Conservation (phyloP, 1,139 yeast species). For the Meyerozyma sp. region DNA sequence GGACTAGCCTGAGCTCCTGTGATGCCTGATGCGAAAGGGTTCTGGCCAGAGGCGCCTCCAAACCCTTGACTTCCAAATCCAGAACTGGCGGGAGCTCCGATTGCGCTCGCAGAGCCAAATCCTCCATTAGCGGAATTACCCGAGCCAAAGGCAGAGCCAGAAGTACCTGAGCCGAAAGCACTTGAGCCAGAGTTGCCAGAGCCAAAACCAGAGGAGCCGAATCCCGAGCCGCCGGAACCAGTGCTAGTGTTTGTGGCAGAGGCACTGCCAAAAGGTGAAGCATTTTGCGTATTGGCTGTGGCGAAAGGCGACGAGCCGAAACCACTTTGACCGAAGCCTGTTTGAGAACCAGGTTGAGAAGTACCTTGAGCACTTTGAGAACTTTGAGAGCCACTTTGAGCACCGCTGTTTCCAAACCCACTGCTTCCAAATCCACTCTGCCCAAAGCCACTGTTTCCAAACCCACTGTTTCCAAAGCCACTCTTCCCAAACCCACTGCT, state of each 20-base stretch:
- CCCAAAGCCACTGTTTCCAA: slow-evolving; percentile 2
- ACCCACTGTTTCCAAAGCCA: neutral
- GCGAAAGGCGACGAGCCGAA: neutral
- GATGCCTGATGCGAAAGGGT: slow-evolving; percentile 3
- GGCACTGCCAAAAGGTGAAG: neutral
- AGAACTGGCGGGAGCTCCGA: neutral
- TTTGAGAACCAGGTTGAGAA: slow-evolving; percentile 2
- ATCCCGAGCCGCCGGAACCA: neutral
- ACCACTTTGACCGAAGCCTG: slow-evolving; percentile 4
- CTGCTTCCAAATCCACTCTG: slow-evolving; percentile 4
- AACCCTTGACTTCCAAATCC: slow-evolving; percentile 3
- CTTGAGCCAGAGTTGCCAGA: slow-evolving; percentile 11
- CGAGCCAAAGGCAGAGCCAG: neutral
- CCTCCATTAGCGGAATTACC: neutral
- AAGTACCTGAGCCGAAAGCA: slow-evolving; percentile 3
- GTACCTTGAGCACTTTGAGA: neutral
- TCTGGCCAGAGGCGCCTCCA: slow-evolving; percentile 7
- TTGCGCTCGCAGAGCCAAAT: neutral
- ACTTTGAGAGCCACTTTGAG: too few relatives aligned
- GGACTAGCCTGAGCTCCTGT: slow-evolving; percentile 1
- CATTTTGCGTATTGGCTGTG: neutral
- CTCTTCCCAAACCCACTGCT: slow-evolving; percentile 4
- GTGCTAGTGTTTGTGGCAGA: neutral
- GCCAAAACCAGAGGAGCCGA: slow-evolving; percentile 10
- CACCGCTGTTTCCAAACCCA: neutral